Conservation (phyloP, 768 basidiomycete genomes). For the Sarcodon sp. region DNA sequence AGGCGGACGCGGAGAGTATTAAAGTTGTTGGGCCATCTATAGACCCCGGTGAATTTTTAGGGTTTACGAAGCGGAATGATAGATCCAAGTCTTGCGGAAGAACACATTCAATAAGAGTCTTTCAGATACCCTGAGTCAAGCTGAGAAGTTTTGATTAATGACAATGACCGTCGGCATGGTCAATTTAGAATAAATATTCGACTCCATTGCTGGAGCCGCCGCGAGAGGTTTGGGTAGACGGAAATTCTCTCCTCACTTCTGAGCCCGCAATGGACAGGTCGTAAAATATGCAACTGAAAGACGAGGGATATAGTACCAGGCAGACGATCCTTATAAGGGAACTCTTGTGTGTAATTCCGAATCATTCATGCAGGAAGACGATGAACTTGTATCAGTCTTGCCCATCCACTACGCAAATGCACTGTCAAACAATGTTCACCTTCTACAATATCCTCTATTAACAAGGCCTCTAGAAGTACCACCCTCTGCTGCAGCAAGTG, state of each 20-base stretch:
- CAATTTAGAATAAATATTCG: too few relatives aligned
- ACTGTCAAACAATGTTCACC: conserved; percentile 49
- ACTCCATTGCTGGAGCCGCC: too few relatives aligned
- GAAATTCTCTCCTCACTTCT: too few relatives aligned
- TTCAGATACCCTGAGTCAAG: neutral
- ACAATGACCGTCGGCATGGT: neutral
- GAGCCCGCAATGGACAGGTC: too few relatives aligned
- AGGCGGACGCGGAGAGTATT: neutral
- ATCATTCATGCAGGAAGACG: conserved; percentile 21
- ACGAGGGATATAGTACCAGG: too few relatives aligned
- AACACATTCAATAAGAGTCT: neutral
- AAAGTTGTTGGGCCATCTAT: neutral
- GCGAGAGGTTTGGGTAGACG: too few relatives aligned
- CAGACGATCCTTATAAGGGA: too few relatives aligned
- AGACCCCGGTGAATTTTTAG: neutral
- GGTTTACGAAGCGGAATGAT: neutral
- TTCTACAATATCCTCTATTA: conserved; percentile 76
- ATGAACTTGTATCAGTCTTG: conserved; percentile 52
- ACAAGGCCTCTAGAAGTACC: conserved; percentile 64
- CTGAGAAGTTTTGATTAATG: neutral
- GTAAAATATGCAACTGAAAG: too few relatives aligned
- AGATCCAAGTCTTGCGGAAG: neutral
- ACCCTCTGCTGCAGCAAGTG: conserved; percentile 57
- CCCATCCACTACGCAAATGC: conserved; percentile 62
- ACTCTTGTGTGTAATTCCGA: neutral